phyloP scores from a whole-genome alignment of 345 rosid species.

The Aurinia saxatilis region DNA sequence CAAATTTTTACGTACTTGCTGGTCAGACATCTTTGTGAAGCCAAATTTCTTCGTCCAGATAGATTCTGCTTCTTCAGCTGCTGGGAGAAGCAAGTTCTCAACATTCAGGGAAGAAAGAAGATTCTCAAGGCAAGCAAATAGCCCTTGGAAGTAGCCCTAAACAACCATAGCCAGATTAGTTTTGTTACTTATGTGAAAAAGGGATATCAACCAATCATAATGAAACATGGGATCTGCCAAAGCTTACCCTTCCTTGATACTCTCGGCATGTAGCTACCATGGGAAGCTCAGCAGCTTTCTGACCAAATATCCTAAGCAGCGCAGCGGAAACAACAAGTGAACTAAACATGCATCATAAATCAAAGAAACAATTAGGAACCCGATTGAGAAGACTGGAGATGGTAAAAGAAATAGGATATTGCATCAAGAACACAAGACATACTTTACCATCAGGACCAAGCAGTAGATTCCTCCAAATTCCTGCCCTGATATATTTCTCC shows the following conservation, averaged over 20 bases:
- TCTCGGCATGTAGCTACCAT: slow-evolving; percentile 78
- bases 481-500: slow-evolving; percentile 85
- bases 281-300: slow-evolving; percentile 88
- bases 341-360: slow-evolving; percentile 28
- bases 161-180: slow-evolving; percentile 2
- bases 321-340: slow-evolving; percentile 77
- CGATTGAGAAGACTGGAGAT: neutral
- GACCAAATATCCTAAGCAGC: slow-evolving; percentile 74
- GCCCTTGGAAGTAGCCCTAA: slow-evolving; percentile 82
- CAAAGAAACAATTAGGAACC: neutral
- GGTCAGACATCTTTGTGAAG: slow-evolving; percentile 59
- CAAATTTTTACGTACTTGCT: slow-evolving; percentile 41
- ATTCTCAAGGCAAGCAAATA: slow-evolving; percentile 68
- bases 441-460: slow-evolving; percentile 63
- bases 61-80: slow-evolving; percentile 81
- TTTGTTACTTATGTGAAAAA: neutral
- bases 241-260: slow-evolving; percentile 76
- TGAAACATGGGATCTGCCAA: neutral
- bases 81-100: slow-evolving; percentile 78
- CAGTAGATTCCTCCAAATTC: slow-evolving; percentile 86
- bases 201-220: neutral
- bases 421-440: slow-evolving; percentile 17
- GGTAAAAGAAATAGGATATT: neutral
- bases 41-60: slow-evolving; percentile 86
- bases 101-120: slow-evolving; percentile 57